phyloP scores from a whole-genome alignment of 2,329 filamentous ascomycete species.

The Ceratocystis alfenasii region DNA sequence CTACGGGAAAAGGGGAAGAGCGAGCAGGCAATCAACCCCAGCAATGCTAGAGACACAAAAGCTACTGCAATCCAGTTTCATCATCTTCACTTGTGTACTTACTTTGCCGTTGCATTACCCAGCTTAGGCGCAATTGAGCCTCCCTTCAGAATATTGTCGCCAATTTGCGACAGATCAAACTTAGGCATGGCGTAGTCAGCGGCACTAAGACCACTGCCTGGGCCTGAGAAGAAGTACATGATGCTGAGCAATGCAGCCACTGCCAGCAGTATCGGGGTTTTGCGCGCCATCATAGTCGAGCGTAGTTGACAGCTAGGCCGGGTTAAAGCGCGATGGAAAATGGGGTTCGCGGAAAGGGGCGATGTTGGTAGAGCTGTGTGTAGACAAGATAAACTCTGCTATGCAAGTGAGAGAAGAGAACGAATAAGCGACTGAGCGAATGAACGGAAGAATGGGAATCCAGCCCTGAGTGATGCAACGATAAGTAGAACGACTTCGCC shows the following conservation, averaged over 20 bases:
- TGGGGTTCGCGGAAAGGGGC: background rate
- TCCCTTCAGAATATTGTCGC: conserved; percentile 46
- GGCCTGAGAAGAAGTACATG: conserved; percentile 46
- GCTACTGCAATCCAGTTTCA: background rate
- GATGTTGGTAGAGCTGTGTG: background rate
- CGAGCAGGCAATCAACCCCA: background rate
- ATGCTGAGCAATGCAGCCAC: conserved; percentile 46
- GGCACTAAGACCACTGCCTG: conserved; percentile 19
- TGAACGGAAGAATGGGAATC: conserved; percentile 2
- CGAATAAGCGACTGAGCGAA: background rate
- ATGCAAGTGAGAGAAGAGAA: background rate
- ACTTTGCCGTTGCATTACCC: conserved; percentile 73
- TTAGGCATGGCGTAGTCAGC: conserved; percentile 16
- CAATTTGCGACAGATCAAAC: conserved; percentile 34
- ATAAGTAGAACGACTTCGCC: background rate
- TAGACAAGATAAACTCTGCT: background rate
- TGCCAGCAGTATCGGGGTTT: conserved; percentile 42
- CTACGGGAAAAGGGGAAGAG: background rate
- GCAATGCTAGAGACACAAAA: background rate
- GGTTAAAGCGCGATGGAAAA: background rate
- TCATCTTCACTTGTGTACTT: conserved; percentile 25
- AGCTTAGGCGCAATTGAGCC: conserved; percentile 68
- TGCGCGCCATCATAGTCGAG: conserved; percentile 38
- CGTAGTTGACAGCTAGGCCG: background rate
- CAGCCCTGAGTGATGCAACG: background rate